These are phyloP conservation scores for Choanephora cucurbitarum DNA, from an alignment of 371 early-diverging fungal species.

Conservation along the genomic window DNA sequence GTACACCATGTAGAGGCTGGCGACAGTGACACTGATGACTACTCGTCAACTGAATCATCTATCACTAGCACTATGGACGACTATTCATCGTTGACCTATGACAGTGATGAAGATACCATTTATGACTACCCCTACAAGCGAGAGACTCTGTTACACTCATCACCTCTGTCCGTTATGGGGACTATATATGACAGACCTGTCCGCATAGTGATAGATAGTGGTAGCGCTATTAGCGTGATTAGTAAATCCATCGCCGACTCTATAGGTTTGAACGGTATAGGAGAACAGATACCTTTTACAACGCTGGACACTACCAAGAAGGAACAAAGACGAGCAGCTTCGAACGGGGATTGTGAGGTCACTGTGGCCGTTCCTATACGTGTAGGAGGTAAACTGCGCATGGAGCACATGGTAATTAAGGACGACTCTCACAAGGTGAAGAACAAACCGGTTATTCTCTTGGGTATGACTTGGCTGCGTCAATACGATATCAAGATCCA, in stretches of 20 bases:
- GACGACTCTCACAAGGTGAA: neutral
- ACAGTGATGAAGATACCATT: constrained; percentile 8
- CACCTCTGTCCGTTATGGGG: constrained; percentile 2
- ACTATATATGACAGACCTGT: constrained; percentile 9
- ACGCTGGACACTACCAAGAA: neutral
- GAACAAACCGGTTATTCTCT: neutral
- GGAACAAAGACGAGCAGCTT: neutral
- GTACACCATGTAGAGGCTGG: too few relatives aligned
- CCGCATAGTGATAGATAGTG: constrained; percentile 11
- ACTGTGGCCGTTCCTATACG: neutral
- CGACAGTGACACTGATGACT: too few relatives aligned
- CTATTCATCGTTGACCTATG: neutral
- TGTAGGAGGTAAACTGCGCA: neutral
- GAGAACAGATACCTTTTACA: constrained; percentile 6
- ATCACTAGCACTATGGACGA: neutral
- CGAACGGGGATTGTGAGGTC: neutral
- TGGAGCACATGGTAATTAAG: constrained; percentile 2
- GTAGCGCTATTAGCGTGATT: constrained; percentile 13
- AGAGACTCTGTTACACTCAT: neutral
- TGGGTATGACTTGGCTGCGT: constrained; percentile 3
- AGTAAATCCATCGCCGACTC: constrained; percentile 2
- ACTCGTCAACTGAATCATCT: too few relatives aligned
- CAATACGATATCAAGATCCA: constrained; percentile 1
- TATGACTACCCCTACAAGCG: constrained; percentile 2
- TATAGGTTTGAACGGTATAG: constrained; percentile 5